phyloP scores from a whole-genome alignment of 2,329 filamentous ascomycete genomes.

The Verticillium nonalfalfae region DNA sequence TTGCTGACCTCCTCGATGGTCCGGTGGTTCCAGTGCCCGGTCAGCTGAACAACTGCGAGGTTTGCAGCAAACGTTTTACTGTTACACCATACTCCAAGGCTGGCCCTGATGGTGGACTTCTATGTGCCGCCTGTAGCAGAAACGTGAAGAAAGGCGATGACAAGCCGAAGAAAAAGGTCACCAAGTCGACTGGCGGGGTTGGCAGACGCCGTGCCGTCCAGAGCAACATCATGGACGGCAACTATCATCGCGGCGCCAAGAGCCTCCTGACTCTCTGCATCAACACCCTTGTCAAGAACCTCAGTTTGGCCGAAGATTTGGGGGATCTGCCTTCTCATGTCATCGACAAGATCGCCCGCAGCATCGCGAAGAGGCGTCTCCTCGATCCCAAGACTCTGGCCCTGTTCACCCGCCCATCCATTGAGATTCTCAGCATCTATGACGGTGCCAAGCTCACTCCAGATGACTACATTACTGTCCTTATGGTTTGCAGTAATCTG shows the following conservation, averaged over 20 bases:
- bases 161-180: slow-evolving; percentile 39
- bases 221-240: slow-evolving; percentile 78
- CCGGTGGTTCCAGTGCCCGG: slow-evolving; percentile 58
- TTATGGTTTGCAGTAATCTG: slow-evolving; percentile 65
- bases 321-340: slow-evolving; percentile 49
- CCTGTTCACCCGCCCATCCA: slow-evolving; percentile 48
- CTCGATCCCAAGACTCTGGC: slow-evolving; percentile 46
- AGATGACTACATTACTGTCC: slow-evolving; percentile 75
- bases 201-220: slow-evolving; percentile 68
- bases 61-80: slow-evolving; percentile 83
- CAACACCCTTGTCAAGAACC: slow-evolving; percentile 56
- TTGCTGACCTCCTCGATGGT: slow-evolving; percentile 38
- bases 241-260: slow-evolving; percentile 59
- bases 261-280: slow-evolving; percentile 59
- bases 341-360: slow-evolving; percentile 52
- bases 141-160: slow-evolving; percentile 59
- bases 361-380: slow-evolving; percentile 54
- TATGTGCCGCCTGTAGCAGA: slow-evolving; percentile 78
- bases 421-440: slow-evolving; percentile 48
- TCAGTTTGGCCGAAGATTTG: slow-evolving; percentile 55
- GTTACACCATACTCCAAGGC: slow-evolving; percentile 84
- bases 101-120: slow-evolving; percentile 76
- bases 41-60: slow-evolving; percentile 82
- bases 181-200: slow-evolving; percentile 31
- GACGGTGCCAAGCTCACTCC: slow-evolving; percentile 59